Conservation (phyloP, 2,329 filamentous ascomycete species). For the Verticillium zaregamsianum region DNA sequence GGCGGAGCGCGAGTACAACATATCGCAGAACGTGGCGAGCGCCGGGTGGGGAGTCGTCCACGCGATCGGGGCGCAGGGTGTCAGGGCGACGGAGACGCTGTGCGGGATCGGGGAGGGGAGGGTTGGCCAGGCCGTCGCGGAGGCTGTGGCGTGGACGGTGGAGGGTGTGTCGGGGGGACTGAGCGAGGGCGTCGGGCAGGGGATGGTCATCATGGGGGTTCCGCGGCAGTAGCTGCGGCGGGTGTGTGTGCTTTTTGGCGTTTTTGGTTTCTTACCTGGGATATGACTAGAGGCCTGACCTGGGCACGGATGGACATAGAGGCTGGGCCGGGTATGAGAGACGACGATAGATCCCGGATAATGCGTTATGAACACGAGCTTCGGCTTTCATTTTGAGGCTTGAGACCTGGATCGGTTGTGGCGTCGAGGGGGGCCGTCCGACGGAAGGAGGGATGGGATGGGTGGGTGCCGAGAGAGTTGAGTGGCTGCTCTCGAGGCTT, state of each 20-base stretch:
- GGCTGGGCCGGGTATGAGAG: not conserved
- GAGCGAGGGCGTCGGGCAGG: conserved; percentile 54
- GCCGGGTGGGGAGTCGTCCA: conserved; percentile 49
- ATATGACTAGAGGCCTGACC: not conserved
- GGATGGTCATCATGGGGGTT: conserved; percentile 14
- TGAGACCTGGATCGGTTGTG: not conserved
- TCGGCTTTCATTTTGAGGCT: not conserved
- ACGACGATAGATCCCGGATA: not conserved
- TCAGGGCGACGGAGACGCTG: conserved; percentile 50
- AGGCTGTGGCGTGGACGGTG: conserved; percentile 56
- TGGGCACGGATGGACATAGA: not conserved
- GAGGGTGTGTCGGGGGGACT: conserved; percentile 63
- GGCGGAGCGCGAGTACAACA: conserved; percentile 63
- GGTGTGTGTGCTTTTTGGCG: not conserved
- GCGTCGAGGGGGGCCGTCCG: not conserved
- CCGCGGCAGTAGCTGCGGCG: not conserved
- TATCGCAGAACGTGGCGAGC: conserved; percentile 55
- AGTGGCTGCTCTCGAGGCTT: not conserved
- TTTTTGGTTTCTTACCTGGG: not conserved
- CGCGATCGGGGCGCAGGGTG: conserved; percentile 44
- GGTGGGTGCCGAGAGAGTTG: not conserved
- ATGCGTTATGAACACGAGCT: not conserved
- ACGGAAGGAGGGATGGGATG: not conserved
- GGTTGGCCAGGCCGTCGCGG: conserved; percentile 54
- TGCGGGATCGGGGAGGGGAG: conserved; percentile 60